Evolutionary conservation across 768 basidiomycete species (phyloP), one percentile per base, ranked within the genome.

Genomic region (Boletus rubropictus): DNA sequence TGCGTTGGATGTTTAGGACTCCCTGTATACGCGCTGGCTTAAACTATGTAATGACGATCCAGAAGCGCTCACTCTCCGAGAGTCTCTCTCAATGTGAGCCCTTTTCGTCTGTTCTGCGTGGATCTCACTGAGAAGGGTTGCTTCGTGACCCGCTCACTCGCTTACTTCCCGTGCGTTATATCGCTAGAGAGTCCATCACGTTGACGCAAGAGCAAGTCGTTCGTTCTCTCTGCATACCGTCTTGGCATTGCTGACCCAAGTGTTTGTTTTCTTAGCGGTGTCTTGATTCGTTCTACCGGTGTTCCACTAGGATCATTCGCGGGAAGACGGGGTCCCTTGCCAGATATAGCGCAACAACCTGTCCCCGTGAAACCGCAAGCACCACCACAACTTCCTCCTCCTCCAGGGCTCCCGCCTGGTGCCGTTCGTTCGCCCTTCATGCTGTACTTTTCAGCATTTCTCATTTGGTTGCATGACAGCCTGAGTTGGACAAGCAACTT

Each of bases 51-150:
- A 52, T 29, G 39, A 57, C 22, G 65, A 60, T 21, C 52, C 58
- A 3, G 55, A 67, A 24, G 49, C 56, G 9, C 46, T 39, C 46
- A 46, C 42, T 15, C 58, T 65, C 17, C 63, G 63, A 11, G 17
- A 52, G 3, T 28, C 42, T 4, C 63, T 65, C 24, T 67, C 61
- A 46, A 65, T 65, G 64, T 65, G 29, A 54, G 65, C 38, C 17
- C 17, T 9, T 18, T 3, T 3, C 11, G 4, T 39, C 33, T 12
- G 11, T 33, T 11, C 20, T 7, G 5, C 31, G 35, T 25, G 35
- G 28, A 48, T 50, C 54, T 54, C 46, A 57, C 36, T 27, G 24
- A 25, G 42, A 41, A 28, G 21, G 27, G 11, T 27, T 15, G 5
- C 20, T 7, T n/a, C 6, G 4, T 41, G 18, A 20, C 5, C 28